Base-by-base conservation (phyloP, 2,329 filamentous ascomycete species). In the Aspergillus sp. region DNA sequence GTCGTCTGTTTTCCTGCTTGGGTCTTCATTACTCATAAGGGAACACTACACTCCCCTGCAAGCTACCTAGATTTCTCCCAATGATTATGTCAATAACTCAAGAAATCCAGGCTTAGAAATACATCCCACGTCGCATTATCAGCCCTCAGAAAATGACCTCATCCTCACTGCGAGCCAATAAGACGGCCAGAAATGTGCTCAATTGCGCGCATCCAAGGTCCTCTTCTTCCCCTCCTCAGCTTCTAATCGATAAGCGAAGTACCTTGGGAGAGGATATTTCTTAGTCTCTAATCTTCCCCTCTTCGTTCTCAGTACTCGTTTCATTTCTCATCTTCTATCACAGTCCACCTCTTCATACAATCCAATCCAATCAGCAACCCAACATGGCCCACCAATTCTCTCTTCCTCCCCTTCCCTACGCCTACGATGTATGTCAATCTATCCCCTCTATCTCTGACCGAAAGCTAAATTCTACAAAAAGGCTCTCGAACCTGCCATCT, bases 401-500 rank as follows among this genome's bases (percentile, higher is more conserved):
- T 7, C 85, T 91, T 5, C 88, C 88, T 39, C 75, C 81, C 52
- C 81, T 91, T 10, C 87, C 88, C 16, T 91, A 90, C 71, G 84
- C 82, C 59, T 90, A 90, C 73, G 77, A 90, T 84, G 88, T 90
- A 76, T 75, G 85, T 78, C n/a, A 49, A n/a, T 32, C 54, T 18
- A 3, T 18, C 47, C 5, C 20, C 5, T 36, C 36, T 5, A 16
- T 0, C 3, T 47, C 4, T 45, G 11, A 10, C 4, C 36, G 46
- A 36, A 16, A 12, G 51, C 45, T 56, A 39, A 92, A 92, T 78
- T 81, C 86, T 87, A 0, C 82, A 14, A 42, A 42, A 42, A 69
- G 81, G 94, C 92, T 50, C 91, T 97, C 69, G 94, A 97, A 80
- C 85, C 84, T 66, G 74, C 82, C 75, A 84, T 96, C 82, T 92